Evolutionary conservation across 768 basidiomycete genomes (phyloP), one percentile per base, ranked within the genome.

Genomic region (Nidula microcarpa): DNA sequence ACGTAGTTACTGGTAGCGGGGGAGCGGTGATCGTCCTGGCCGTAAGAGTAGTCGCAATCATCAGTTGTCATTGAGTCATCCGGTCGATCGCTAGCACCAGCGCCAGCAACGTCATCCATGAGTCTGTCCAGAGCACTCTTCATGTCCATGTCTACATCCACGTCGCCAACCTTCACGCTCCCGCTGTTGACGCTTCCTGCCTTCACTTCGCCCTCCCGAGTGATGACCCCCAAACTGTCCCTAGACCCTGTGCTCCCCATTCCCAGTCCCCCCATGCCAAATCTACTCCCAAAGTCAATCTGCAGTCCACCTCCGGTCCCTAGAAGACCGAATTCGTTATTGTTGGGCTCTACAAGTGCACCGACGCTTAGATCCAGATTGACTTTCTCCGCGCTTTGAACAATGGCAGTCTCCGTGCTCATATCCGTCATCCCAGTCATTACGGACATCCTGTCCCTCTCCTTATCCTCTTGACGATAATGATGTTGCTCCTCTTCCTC

Each of bases 91-190:
- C 23, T 46, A 14, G 44, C 61, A 56, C 68, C 67, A 55, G 68
- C 71, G 34, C 76, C 75, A 43, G 77, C 80, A 16, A 87, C 85
- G 52, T 87, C 83, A 56, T 87, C 84, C 81, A 89, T 86, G 33
- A 89, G 72, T 43, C 85, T 71, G 62, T 89, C 87, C 33, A 89
- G 73, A 5, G 87, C 87, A 55, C 84, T 86, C 55, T 82, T 81
- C 80, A 87, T 87, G 46, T 87, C 87, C 73, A 81, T 79, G 56
- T 81, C 78, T 30, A 85, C 82, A 58, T 83, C 78, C 30, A 82
- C 74, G 44, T 78, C 74, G 6, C 76, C 75, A 62, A 78, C 64
- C 11, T 74, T 78, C 60, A 70, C 74, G 59, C 57, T 71, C 62
- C 16, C 59, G 43, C 62, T 59, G 49, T 62, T 67, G 17, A 68